These are phyloP conservation scores for Pseudonitzschia delicatissima DNA, from an alignment of 108 stramenopile species.

Conservation along the genomic window DNA sequence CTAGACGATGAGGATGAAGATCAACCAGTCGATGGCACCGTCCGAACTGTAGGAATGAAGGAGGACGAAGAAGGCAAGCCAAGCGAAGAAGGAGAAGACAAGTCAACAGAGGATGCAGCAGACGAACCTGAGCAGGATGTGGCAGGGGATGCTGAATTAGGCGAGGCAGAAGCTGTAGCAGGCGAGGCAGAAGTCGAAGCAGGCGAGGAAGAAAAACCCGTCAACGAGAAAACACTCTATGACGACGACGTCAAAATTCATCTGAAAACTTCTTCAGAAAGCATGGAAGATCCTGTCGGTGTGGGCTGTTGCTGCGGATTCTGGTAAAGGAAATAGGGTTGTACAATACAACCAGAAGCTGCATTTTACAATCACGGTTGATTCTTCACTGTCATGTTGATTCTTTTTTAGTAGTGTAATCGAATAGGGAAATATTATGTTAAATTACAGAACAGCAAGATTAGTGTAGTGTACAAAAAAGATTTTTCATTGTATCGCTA, in stretches of 20 bases:
- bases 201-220: no score
- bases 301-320: conserved; percentile 10
- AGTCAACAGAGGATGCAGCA: background rate
- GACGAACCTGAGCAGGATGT: no score
- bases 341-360: no score
- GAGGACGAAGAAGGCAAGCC: background rate
- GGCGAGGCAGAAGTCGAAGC: no score
- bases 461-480: no score
- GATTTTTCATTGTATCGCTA: no score
- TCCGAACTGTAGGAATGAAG: background rate
- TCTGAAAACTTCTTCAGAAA: background rate
- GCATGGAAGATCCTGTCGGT: background rate
- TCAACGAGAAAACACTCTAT: background rate
- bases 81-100: background rate
- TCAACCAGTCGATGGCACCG: background rate
- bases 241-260: background rate
- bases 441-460: no score
- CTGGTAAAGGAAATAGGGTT: conserved; percentile 1
- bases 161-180: no score
- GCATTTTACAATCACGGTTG: background rate
- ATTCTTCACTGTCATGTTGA: background rate
- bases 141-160: no score
- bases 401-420: background rate
- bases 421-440: no score
- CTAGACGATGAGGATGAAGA: background rate